Percentiles rank a stretch among this genome's conserved stretches.
Evolutionary conservation across 805 yeast species (phyloP).

Genomic region (Starmerella etchellsii): DNA sequence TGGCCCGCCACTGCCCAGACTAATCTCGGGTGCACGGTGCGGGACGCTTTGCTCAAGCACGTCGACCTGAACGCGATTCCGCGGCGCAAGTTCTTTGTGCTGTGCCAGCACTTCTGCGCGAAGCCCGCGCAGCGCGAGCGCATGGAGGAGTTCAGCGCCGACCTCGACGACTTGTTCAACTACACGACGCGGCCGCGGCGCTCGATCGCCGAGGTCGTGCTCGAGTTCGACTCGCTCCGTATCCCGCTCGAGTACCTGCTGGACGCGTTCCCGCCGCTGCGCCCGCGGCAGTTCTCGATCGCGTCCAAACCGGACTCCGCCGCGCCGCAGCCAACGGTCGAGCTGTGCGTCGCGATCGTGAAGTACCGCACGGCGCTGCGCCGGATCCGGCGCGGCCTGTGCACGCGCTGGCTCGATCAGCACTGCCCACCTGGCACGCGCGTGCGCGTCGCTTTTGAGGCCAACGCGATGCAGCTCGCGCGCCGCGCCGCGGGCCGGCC

Average conservation of each 20-base stretch:
- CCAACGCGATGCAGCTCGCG: slow-evolving; percentile 23
- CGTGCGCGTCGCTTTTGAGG: slow-evolving; percentile 27
- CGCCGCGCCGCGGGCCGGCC: slow-evolving; percentile 23
- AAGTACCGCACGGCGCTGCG: slow-evolving; percentile 73
- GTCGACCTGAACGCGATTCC: slow-evolving; percentile 77
- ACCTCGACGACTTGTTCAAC: slow-evolving; percentile 70
- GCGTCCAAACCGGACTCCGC: slow-evolving; percentile 39
- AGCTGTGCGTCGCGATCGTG: slow-evolving; percentile 65
- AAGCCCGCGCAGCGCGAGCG: slow-evolving; percentile 65
- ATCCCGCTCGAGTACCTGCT: slow-evolving; percentile 66
- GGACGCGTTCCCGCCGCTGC: slow-evolving; percentile 65
- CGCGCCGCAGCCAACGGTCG: not conserved
- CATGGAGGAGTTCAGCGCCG: slow-evolving; percentile 59
- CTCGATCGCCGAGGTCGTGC: slow-evolving; percentile 67
- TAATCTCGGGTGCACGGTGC: slow-evolving; percentile 43
- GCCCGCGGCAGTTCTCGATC: slow-evolving; percentile 75
- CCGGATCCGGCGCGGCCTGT: slow-evolving; percentile 63
- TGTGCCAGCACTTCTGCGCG: slow-evolving; percentile 57
- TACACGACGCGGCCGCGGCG: slow-evolving; percentile 91
- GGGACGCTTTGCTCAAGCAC: slow-evolving; percentile 64
- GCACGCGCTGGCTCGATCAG: slow-evolving; percentile 59
- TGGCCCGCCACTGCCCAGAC: slow-evolving; percentile 41
- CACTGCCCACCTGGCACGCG: slow-evolving; percentile 36
- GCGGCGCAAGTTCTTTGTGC: slow-evolving; percentile 63
- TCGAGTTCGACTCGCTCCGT: slow-evolving; percentile 63